These are phyloP conservation scores for Gracilaria gracilis DNA, from an alignment of 23 red algal genomes.

Conservation along the genomic window DNA sequence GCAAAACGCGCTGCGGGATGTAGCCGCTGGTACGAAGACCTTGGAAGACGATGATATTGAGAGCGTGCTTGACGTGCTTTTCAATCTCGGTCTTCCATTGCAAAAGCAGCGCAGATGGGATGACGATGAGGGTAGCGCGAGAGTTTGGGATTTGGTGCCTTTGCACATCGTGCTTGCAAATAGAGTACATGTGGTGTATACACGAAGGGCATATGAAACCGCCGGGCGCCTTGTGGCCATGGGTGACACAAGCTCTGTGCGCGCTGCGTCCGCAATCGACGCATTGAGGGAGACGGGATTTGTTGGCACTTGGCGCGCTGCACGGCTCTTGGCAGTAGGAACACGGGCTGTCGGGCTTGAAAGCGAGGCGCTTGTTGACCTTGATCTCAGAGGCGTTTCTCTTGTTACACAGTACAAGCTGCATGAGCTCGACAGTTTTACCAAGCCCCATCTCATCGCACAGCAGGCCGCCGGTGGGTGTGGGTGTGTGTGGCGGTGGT, in stretches of 20 bases:
- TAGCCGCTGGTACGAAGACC: conserved; percentile 52
- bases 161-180: background rate
- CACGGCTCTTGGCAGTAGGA: background rate
- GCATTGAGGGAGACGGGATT: background rate
- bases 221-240: background rate
- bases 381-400: background rate
- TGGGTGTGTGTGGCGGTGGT: background rate
- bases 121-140: conserved; percentile 30
- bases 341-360: background rate
- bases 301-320: background rate
- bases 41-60: conserved; percentile 42
- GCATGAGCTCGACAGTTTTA: conserved; percentile 63
- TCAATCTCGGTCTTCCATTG: conserved; percentile 54
- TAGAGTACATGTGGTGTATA: background rate
- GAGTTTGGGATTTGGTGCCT: conserved; percentile 21
- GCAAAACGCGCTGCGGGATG: conserved; percentile 35
- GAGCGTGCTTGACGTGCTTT: conserved; percentile 38
- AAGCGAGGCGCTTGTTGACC: background rate
- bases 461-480: conserved; percentile 13
- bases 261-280: conserved; percentile 29
- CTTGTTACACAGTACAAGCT: conserved; percentile 50
- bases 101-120: conserved; percentile 30
- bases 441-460: conserved; percentile 79
- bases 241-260: background rate
- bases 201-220: conserved; percentile 23